These are phyloP conservation scores for Peronospora farinosa DNA, from an alignment of 352 stramenopile species.

Conservation along the genomic window DNA sequence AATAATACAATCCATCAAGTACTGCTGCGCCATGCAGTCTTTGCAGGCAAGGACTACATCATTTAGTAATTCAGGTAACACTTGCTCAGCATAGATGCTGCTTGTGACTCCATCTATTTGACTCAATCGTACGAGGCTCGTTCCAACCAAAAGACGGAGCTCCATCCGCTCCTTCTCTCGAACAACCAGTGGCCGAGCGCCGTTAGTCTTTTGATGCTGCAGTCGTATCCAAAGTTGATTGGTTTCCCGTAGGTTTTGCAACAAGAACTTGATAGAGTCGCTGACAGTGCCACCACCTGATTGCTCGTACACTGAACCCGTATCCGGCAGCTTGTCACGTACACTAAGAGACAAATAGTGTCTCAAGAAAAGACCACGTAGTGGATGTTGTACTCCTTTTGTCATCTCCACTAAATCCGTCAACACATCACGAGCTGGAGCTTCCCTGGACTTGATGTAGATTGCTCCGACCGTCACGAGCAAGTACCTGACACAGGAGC, in stretches of 20 bases:
- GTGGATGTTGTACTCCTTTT: constrained; percentile 98
- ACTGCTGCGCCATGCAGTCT: constrained; percentile 96
- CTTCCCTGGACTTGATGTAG: constrained; percentile 88
- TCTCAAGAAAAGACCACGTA: constrained; percentile 96
- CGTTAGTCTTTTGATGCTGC: constrained; percentile 79
- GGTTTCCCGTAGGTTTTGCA: constrained; percentile 96
- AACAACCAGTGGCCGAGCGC: constrained; percentile 16
- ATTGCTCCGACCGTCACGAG: constrained; percentile 94
- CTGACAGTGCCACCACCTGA: constrained; percentile 54
- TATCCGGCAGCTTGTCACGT: constrained; percentile 94
- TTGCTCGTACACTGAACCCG: constrained; percentile 60
- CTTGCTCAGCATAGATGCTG: constrained; percentile 80
- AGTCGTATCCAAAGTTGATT: constrained; percentile 99
- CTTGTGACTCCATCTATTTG: constrained; percentile 92
- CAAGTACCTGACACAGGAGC: constrained; percentile 64
- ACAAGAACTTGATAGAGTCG: constrained; percentile 94
- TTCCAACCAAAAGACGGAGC: constrained; percentile 94
- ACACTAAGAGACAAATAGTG: constrained; percentile 92
- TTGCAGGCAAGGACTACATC: constrained; percentile 92
- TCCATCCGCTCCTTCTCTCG: constrained; percentile 88
- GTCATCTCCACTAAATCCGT: constrained; percentile 98
- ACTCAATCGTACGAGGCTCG: constrained; percentile 94
- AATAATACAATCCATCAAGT: constrained; percentile 97
- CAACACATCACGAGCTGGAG: constrained; percentile 87
- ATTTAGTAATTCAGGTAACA: constrained; percentile 87